Evolutionary conservation across 345 rosid species (phyloP).

Genomic region (Pistacia vera): DNA sequence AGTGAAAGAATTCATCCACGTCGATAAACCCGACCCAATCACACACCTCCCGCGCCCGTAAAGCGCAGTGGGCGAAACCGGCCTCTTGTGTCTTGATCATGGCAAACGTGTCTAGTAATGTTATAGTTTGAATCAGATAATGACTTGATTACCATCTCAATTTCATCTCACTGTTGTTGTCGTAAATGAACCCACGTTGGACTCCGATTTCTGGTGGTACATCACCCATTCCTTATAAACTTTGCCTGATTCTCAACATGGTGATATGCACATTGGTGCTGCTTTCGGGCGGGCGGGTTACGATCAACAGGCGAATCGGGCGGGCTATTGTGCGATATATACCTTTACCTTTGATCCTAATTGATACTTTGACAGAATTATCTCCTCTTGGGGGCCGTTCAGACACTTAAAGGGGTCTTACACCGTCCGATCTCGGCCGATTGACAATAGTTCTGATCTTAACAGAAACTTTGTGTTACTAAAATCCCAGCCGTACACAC

Average conservation of each 20-base stretch:
- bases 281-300: slow-evolving; percentile 22
- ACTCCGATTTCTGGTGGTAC: slow-evolving; percentile 77
- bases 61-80: slow-evolving; percentile 82
- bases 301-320: slow-evolving; percentile 16
- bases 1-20: slow-evolving; percentile 72
- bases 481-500: slow-evolving; percentile 91
- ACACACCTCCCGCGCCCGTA: slow-evolving; percentile 58
- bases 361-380: slow-evolving; percentile 54
- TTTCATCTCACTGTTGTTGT: slow-evolving; percentile 88
- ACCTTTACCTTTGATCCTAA: slow-evolving; percentile 63
- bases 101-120: slow-evolving; percentile 69
- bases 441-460: slow-evolving; percentile 50
- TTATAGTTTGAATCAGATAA: slow-evolving; percentile 30
- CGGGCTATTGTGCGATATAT: slow-evolving; percentile 64
- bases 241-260: slow-evolving; percentile 76
- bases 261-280: slow-evolving; percentile 67
- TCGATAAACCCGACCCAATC: slow-evolving; percentile 90
- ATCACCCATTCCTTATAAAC: slow-evolving; percentile 81
- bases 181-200: slow-evolving; percentile 75
- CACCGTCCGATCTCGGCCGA: slow-evolving; percentile 88
- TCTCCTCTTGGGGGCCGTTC: slow-evolving; percentile 26
- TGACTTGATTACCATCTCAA: slow-evolving; percentile 35
- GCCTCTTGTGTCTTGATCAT: slow-evolving; percentile 88
- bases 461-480: slow-evolving; percentile 40
- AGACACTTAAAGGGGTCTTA: slow-evolving; percentile 65